A percentile compares a stretch with the other conserved stretches of the same genome.
phyloP scores from a whole-genome alignment of 2,329 filamentous ascomycete genomes.

The Aureobasidium leucospermi region DNA sequence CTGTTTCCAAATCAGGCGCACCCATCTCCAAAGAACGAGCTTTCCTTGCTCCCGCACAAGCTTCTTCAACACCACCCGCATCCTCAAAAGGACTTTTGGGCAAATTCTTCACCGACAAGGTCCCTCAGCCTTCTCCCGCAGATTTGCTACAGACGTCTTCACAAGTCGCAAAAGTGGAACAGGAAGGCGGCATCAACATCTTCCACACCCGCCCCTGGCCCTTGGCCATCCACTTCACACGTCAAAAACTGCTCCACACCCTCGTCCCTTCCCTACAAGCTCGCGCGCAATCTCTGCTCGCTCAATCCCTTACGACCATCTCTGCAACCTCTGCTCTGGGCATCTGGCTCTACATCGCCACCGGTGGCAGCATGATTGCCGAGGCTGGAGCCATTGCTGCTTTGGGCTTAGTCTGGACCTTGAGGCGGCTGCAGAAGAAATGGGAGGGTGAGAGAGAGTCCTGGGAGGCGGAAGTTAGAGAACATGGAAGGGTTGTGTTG shows the following conservation, averaged over 20 bases:
- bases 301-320: slow-evolving; percentile 69
- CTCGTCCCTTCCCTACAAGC: slow-evolving; percentile 38
- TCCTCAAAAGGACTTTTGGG: slow-evolving; percentile 6
- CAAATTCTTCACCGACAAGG: slow-evolving; percentile 2
- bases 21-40: slow-evolving; percentile 20
- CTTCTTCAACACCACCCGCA: slow-evolving; percentile 18
- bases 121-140: slow-evolving; percentile 18
- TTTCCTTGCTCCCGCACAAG: background rate
- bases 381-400: slow-evolving; percentile 54
- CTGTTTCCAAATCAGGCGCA: background rate
- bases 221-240: slow-evolving; percentile 62
- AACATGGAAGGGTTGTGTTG: slow-evolving; percentile 51
- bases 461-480: slow-evolving; percentile 48
- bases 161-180: slow-evolving; percentile 21
- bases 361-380: slow-evolving; percentile 45
- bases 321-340: slow-evolving; percentile 48
- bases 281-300: slow-evolving; percentile 45
- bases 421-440: slow-evolving; percentile 50
- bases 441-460: slow-evolving; percentile 48
- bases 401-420: slow-evolving; percentile 49
- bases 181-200: slow-evolving; percentile 25
- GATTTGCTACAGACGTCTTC: slow-evolving; percentile 24
- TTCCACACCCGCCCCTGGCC: slow-evolving; percentile 54
- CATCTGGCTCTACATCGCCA: slow-evolving; percentile 48
- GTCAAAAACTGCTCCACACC: slow-evolving; percentile 41